phyloP scores from a whole-genome alignment of 1,284 basidiomycete genomes.

The Fistulina hepatica region DNA sequence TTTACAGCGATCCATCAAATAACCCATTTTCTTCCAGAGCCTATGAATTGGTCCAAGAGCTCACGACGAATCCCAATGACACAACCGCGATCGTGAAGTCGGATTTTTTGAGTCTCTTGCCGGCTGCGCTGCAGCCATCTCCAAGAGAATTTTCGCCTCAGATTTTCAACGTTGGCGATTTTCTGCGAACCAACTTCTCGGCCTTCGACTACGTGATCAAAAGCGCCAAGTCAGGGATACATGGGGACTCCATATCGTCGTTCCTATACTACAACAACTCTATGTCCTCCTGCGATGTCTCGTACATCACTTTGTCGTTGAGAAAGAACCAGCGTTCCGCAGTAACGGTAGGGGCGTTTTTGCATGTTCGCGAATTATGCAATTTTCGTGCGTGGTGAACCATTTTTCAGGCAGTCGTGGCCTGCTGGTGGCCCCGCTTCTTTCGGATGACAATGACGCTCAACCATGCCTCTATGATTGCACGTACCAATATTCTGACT shows the following conservation, averaged over 20 bases:
- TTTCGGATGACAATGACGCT: constrained; percentile 3
- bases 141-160: constrained; percentile 1
- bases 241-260: constrained; percentile 2
- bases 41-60: neutral
- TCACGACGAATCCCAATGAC: constrained; percentile 6
- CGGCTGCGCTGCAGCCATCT: constrained; percentile 1
- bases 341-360: no score
- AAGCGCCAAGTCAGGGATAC: constrained; percentile 4
- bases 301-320: no score
- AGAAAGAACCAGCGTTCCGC: no score
- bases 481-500: no score
- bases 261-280: constrained; percentile 10
- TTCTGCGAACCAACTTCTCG: constrained; percentile 1
- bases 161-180: constrained; percentile 4
- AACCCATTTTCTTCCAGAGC: constrained; percentile 5
- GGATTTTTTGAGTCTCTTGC: constrained; percentile 2
- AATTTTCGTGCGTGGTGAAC: no score
- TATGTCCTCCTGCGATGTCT: no score
- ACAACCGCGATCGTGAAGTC: constrained; percentile 4
- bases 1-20: no score
- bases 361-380: no score
- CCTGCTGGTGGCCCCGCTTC: no score
- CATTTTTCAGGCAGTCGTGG: no score
- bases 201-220: constrained; percentile 5
- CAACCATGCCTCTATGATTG: no score